Evolutionary conservation across 2,329 filamentous ascomycete species (phyloP), one percentile per base, ranked within the genome.

Genomic region (Fusarium zealandicum): DNA sequence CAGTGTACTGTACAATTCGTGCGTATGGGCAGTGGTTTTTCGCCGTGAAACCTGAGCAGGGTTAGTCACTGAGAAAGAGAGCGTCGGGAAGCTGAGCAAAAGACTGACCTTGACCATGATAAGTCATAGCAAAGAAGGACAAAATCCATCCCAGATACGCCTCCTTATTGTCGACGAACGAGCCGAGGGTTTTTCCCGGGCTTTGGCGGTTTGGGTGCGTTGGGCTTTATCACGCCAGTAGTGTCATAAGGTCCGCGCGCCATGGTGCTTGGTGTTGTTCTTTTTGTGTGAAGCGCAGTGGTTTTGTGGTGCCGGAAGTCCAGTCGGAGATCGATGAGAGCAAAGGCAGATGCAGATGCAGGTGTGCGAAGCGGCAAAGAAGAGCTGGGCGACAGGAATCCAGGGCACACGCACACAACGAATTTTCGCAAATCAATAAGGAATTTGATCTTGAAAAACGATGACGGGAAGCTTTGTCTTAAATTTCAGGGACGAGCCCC

Each of bases 171-270:
- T 30, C 48, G 60, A 36, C 25, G 37, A 30, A 37, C 54, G 18
- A 42, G 51, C 42, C 49, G 46, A 43, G 41, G 54, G 48, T 49
- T 53, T 52, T 66, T 69, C 52, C 66, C 58, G 16, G 69, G 59
- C 62, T 72, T 75, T 11, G 71, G 72, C 11, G 70, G 73, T 55
- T 74, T 73, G 39, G 73, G 72, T 22, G 64, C 62, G 61, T 54
- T 72, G 46, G 73, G 72, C 67, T 74, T 75, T 44, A 64, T 53
- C 35, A 75, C 65, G 52, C 73, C 73, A 44, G 73, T 75, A n/a
- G 68, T 72, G 50, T 75, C 73, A 53, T 75, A 75, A 2, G 73
- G 73, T 45, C 73, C 73, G 38, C 73, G 71, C 31, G 69, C 59
- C 73, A 75, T 75, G 43, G 51, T 37, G 50, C 43, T 56, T 39